phyloP scores from a whole-genome alignment of 768 basidiomycete genomes.

The Boletus coccyginus region DNA sequence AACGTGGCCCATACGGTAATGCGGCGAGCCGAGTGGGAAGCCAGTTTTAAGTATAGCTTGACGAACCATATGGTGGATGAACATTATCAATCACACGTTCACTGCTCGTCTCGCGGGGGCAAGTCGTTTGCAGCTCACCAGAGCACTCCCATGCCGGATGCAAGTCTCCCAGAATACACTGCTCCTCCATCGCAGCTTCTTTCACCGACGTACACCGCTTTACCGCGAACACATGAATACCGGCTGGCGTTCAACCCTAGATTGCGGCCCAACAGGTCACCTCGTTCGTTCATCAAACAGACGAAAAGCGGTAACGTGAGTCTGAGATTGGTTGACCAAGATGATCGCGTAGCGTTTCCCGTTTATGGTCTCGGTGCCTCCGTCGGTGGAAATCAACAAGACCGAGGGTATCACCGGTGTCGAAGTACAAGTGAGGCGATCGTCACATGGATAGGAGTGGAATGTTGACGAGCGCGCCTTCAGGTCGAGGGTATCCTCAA shows the following conservation, averaged over 20 bases:
- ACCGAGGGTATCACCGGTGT: conserved; percentile 55
- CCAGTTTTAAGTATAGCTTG: conserved; percentile 32
- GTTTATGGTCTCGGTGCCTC: conserved; percentile 51
- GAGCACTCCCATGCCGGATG: conserved; percentile 47
- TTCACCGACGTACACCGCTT: conserved; percentile 51
- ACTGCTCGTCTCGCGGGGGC: neutral
- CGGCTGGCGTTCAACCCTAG: conserved; percentile 47
- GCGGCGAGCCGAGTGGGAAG: conserved; percentile 33
- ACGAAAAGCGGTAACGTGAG: conserved; percentile 51
- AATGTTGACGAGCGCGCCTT: neutral
- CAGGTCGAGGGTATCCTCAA: conserved; percentile 62
- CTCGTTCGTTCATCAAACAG: conserved; percentile 56
- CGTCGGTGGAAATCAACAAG: conserved; percentile 54
- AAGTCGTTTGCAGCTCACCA: conserved; percentile 14
- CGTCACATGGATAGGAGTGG: neutral
- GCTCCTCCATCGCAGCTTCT: conserved; percentile 35
- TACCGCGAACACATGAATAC: conserved; percentile 53
- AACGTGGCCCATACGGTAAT: conserved; percentile 10
- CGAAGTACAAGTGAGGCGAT: conserved; percentile 54
- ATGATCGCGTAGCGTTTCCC: conserved; percentile 49
- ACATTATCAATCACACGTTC: conserved; percentile 23
- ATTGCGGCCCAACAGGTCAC: conserved; percentile 35
- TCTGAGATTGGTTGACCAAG: conserved; percentile 53
- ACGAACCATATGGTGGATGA: conserved; percentile 27
- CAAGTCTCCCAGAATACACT: conserved; percentile 51